These are phyloP conservation scores for Globisporangium carolinianum DNA, from an alignment of 352 stramenopile species.

Conservation along the genomic window DNA sequence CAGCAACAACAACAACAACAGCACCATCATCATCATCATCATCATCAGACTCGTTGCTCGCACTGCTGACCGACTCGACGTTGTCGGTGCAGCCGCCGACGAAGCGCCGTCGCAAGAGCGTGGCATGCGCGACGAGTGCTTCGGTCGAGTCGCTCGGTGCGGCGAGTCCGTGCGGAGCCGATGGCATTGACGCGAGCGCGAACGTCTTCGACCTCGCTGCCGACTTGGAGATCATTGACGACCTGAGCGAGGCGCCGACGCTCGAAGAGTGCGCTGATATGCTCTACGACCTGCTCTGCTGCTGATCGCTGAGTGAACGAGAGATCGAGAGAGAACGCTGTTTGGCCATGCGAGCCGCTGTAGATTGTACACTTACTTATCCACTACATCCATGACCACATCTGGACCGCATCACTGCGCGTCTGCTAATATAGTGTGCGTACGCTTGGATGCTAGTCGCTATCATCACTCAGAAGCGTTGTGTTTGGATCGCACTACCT, in stretches of 20 bases:
- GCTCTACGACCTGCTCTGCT: constrained; percentile 65
- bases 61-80: constrained; percentile 7
- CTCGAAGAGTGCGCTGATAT: constrained; percentile 61
- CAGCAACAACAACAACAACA: background rate
- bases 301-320: constrained; percentile 1
- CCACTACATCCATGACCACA: background rate
- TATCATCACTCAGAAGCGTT: too few relatives aligned
- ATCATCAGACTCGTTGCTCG: constrained; percentile 6
- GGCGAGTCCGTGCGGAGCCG: background rate
- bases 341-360: too few relatives aligned
- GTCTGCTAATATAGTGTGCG: too few relatives aligned
- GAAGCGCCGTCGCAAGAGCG: background rate
- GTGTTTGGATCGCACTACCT: too few relatives aligned
- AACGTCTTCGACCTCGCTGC: constrained; percentile 1
- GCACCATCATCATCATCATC: background rate
- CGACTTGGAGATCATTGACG: constrained; percentile 20
- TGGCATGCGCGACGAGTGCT: background rate
- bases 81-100: background rate
- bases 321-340: too few relatives aligned
- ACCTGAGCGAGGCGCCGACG: constrained; percentile 39
- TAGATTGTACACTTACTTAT: too few relatives aligned
- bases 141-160: background rate
- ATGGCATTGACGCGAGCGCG: background rate
- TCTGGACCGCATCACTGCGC: too few relatives aligned
- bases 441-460: too few relatives aligned